Evolutionary conservation across 2,329 filamentous ascomycete species (phyloP).

Genomic region (Hymenoscyphus infarciens): DNA sequence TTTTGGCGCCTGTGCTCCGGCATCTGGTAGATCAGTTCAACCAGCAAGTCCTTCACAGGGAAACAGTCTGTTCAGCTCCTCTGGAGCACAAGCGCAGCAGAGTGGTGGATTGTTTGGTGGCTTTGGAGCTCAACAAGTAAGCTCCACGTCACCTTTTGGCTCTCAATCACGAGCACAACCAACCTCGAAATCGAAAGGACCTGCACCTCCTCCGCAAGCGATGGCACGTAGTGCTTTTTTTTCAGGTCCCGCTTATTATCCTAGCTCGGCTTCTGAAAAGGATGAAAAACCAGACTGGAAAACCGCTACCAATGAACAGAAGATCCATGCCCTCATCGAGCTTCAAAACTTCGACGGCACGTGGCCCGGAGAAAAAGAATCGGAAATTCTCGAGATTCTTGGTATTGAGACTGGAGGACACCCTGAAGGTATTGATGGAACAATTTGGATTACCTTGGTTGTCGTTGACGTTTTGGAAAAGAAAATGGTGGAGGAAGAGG

Average conservation of each 20-base stretch:
- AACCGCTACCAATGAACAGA: conserved; percentile 18
- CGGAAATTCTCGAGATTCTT: conserved; percentile 19
- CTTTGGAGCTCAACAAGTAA: too few relatives aligned
- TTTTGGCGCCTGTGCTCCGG: too few relatives aligned
- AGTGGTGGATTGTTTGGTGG: too few relatives aligned
- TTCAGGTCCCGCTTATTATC: background rate
- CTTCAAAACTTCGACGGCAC: conserved; percentile 55
- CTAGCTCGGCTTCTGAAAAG: too few relatives aligned
- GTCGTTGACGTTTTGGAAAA: conserved; percentile 49
- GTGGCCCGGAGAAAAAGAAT: conserved; percentile 39
- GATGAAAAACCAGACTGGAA: conserved; percentile 1
- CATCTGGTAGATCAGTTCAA: too few relatives aligned
- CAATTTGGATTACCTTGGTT: conserved; percentile 36
- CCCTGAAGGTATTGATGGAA: conserved; percentile 12
- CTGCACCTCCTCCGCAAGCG: background rate
- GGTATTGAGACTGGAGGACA: background rate
- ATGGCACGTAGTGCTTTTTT: background rate
- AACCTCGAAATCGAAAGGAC: too few relatives aligned
- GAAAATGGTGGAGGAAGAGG: conserved; percentile 43
- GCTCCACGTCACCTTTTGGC: too few relatives aligned
- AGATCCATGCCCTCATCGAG: conserved; percentile 45
- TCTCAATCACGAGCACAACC: too few relatives aligned
- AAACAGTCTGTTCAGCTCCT: too few relatives aligned
- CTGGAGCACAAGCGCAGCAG: too few relatives aligned
- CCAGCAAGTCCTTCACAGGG: too few relatives aligned